Percentiles rank a stretch among this genome's conserved stretches.
Conservation (phyloP, 768 basidiomycete species). For the Tricholoma furcatifolium region DNA sequence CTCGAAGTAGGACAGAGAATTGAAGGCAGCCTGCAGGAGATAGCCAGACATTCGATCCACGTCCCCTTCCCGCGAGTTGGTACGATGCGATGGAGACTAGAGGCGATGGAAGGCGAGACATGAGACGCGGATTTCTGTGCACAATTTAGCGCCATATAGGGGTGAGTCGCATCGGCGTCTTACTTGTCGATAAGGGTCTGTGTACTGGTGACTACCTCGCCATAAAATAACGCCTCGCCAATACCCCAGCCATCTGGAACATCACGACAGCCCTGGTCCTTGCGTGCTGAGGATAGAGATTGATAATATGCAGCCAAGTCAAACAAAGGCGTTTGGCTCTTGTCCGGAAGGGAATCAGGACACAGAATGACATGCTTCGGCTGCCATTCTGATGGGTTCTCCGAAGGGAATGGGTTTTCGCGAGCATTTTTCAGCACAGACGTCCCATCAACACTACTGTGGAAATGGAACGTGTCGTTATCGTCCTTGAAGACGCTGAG, state of each 20-base stretch:
- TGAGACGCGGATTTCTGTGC: conserved; percentile 71
- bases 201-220: conserved; percentile 89
- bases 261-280: conserved; percentile 21
- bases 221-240: conserved; percentile 82
- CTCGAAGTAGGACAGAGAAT: conserved; percentile 73
- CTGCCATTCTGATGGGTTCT: conserved; percentile 36
- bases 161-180: too few species aligned
- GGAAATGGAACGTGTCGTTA: conserved; percentile 71
- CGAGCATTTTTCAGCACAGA: conserved; percentile 29
- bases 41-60: conserved; percentile 89
- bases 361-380: conserved; percentile 57
- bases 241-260: conserved; percentile 44
- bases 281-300: conserved; percentile 39
- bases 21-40: conserved; percentile 89
- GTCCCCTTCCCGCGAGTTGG: conserved; percentile 85
- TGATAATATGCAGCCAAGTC: conserved; percentile 60
- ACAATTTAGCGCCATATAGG: conserved; percentile 3
- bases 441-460: conserved; percentile 33
- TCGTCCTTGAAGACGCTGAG: conserved; percentile 52
- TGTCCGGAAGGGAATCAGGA: conserved; percentile 46
- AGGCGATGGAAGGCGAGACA: conserved; percentile 69
- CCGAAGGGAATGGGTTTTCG: conserved; percentile 15
- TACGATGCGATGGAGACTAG: conserved; percentile 82
- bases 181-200: conserved; percentile 94
- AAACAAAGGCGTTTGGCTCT: conserved; percentile 70